Evolutionary conservation across 371 early-diverging fungal species (phyloP).

Genomic region (Rhizomucor pusillus): DNA sequence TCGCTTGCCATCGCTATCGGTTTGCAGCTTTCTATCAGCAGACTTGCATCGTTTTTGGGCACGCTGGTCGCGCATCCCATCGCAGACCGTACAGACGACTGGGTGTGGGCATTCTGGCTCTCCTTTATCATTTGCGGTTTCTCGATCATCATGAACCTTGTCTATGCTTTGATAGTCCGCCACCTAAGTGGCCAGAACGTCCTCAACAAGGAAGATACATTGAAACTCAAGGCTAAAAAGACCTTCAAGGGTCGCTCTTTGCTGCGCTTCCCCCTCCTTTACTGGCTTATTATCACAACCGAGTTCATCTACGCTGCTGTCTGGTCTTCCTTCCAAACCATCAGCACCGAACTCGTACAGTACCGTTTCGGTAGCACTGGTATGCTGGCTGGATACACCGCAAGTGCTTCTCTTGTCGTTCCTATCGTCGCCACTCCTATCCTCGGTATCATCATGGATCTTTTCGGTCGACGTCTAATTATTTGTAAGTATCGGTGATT

Average conservation of each 20-base stretch:
- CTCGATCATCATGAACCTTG: conserved; percentile 43
- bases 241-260: conserved; percentile 39
- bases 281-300: conserved; percentile 48
- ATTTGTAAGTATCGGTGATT: conserved; percentile 22
- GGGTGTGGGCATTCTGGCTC: conserved; percentile 56
- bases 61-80: conserved; percentile 46
- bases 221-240: conserved; percentile 29
- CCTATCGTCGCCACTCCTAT: conserved; percentile 60
- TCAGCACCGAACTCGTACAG: conserved; percentile 44
- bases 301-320: conserved; percentile 53
- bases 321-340: conserved; percentile 58
- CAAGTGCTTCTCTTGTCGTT: conserved; percentile 48
- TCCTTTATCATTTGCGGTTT: conserved; percentile 46
- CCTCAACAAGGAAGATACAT: conserved; percentile 20
- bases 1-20: conserved; percentile 36
- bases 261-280: conserved; percentile 44
- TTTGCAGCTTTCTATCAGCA: conserved; percentile 53
- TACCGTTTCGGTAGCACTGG: conserved; percentile 36
- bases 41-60: conserved; percentile 51
- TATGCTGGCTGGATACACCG: conserved; percentile 50
- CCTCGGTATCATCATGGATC: conserved; percentile 53
- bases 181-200: conserved; percentile 31
- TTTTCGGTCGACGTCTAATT: conserved; percentile 43
- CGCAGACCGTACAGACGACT: conserved; percentile 38
- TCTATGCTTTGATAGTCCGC: conserved; percentile 44